Base-by-base conservation (phyloP, 148 eudicot genomes). In the Spergularia marina region DNA sequence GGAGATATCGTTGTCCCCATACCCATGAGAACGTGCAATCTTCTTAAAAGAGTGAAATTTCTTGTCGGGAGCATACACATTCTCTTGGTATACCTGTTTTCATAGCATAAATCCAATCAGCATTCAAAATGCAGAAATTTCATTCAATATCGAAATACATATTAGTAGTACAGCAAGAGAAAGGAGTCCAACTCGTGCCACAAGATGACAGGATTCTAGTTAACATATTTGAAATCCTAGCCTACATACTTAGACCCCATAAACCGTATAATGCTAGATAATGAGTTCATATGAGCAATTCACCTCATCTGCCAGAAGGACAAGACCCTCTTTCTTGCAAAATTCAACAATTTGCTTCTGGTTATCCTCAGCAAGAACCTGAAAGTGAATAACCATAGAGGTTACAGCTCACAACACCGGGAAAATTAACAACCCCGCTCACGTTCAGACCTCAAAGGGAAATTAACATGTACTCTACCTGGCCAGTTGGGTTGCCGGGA, bases 401-500 rank as follows among this genome's bases (percentile, higher is more conserved):
- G 73, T 75, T 44, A 44, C 49, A 44, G 49, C 49, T 44, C 36
- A 34, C 14, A 65, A 75, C 57, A 67, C 57, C 4, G 17, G 25
- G 52, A 65, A 66, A 78, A 30, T 30, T 17, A 40, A 53, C 40
- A 36, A 6, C 12, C 58, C 13, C 62, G 52, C 53, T 10, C 4
- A 62, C 12, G 12, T 36, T 16, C 57, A 18, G 20, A 30, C 18
- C 52, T 6, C n/a, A 68, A 10, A 40, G 25, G 10, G 16, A 70
- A 51, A 49, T 39, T 70, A 44, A 57, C 68, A 58, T n/a, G 12
- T 18, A 5, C 12, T 74, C 12, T 77, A 89, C 98, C 93, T 95
- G 98, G 30, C 98, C 97, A 12, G 98, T 94, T 61, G 98, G 98
- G 81, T 95, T 92, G 74, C 97, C 98, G 25, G 98, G 98, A 82